phyloP scores from a whole-genome alignment of 2,329 filamentous ascomycete species.

The Decorospora gaudefroyi region DNA sequence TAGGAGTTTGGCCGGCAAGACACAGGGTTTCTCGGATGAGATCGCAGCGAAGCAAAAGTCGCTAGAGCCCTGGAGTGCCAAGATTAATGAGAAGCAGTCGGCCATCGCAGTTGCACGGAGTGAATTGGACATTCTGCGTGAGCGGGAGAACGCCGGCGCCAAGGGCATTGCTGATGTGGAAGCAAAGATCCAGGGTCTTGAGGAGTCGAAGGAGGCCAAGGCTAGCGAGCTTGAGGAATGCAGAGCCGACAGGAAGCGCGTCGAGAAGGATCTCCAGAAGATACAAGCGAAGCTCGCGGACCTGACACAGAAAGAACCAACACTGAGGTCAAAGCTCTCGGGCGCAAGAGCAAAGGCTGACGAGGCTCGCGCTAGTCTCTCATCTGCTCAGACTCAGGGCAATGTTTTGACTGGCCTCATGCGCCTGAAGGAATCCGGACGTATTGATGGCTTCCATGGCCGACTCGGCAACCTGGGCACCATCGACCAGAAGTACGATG shows the following conservation, averaged over 20 bases:
- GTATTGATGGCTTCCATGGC: slow-evolving; percentile 96
- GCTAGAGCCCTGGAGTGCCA: slow-evolving; percentile 93
- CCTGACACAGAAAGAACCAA: slow-evolving; percentile 76
- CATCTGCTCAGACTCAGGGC: slow-evolving; percentile 87
- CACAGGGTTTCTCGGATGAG: slow-evolving; percentile 88
- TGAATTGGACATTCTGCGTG: slow-evolving; percentile 86
- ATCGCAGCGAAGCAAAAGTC: slow-evolving; percentile 92
- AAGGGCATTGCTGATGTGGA: slow-evolving; percentile 83
- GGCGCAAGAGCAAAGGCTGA: slow-evolving; percentile 92
- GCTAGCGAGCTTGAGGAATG: slow-evolving; percentile 74
- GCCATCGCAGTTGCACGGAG: slow-evolving; percentile 92
- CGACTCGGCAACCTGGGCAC: slow-evolving; percentile 90
- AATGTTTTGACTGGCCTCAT: slow-evolving; percentile 91
- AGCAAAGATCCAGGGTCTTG: slow-evolving; percentile 73
- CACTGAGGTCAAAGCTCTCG: slow-evolving; percentile 81
- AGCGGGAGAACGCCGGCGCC: slow-evolving; percentile 85
- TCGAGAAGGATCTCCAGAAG: slow-evolving; percentile 75
- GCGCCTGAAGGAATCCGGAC: slow-evolving; percentile 92
- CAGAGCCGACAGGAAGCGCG: slow-evolving; percentile 69
- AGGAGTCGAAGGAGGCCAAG: slow-evolving; percentile 73
- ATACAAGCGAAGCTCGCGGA: slow-evolving; percentile 73
- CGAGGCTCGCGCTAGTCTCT: slow-evolving; percentile 87
- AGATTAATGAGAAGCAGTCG: slow-evolving; percentile 95
- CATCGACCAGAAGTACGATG: slow-evolving; percentile 91
- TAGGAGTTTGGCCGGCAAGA: slow-evolving; percentile 90